These are phyloP conservation scores for Cercospora sp. DNA, from an alignment of 2,329 filamentous ascomycete genomes.

Conservation along the genomic window DNA sequence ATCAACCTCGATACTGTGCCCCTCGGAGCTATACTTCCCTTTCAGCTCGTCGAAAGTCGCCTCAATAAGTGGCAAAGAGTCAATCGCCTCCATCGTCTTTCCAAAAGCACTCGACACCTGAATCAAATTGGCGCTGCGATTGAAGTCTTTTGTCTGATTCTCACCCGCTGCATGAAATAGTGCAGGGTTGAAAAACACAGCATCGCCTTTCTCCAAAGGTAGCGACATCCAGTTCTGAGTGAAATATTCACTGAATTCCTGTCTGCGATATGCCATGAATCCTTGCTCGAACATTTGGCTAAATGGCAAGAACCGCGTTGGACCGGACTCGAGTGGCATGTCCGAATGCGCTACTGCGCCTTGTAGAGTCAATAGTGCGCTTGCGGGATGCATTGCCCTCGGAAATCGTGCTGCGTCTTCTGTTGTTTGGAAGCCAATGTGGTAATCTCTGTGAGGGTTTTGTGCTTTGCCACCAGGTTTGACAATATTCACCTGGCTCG, in stretches of 20 bases:
- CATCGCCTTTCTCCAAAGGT: conserved; percentile 58
- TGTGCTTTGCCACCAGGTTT: conserved; percentile 60
- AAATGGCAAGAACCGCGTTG: conserved; percentile 62
- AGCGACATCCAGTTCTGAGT: conserved; percentile 54
- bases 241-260: conserved; percentile 58
- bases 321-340: conserved; percentile 60
- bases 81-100: conserved; percentile 63
- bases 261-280: conserved; percentile 58
- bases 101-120: conserved; percentile 64
- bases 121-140: conserved; percentile 61
- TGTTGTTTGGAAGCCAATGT: conserved; percentile 61
- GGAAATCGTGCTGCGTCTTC: conserved; percentile 52
- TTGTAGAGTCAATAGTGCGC: conserved; percentile 61
- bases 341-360: conserved; percentile 63
- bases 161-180: conserved; percentile 64
- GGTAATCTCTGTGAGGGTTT: conserved; percentile 62
- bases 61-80: conserved; percentile 53
- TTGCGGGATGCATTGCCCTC: conserved; percentile 54
- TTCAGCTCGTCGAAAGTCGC: conserved; percentile 47
- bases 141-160: conserved; percentile 52
- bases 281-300: conserved; percentile 59
- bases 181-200: conserved; percentile 64
- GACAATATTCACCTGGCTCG: conserved; percentile 64
- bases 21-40: conserved; percentile 39
- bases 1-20: conserved; percentile 46